Percentiles rank a stretch among this genome's conserved stretches.
Evolutionary conservation across 352 stramenopile genomes (phyloP).

Genomic region (Globisporangium rhizosaccharum): DNA sequence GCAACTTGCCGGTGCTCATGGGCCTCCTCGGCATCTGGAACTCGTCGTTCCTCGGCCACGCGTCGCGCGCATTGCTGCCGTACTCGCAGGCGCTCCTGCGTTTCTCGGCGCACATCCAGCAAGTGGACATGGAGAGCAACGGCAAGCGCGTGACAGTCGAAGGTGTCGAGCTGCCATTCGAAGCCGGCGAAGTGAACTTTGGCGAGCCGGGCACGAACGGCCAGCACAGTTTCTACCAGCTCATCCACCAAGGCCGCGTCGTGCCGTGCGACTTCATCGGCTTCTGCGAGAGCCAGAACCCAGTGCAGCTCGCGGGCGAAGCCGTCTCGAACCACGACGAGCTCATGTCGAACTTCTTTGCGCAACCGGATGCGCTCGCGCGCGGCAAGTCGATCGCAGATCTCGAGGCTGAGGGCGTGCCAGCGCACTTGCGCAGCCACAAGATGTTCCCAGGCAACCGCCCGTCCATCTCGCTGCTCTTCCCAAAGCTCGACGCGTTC

Average conservation of each 20-base stretch:
- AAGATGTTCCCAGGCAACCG: slow-evolving; percentile 98
- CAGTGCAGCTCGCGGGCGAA: slow-evolving; percentile 68
- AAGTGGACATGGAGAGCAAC: slow-evolving; percentile 99
- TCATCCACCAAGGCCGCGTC: slow-evolving; percentile 97
- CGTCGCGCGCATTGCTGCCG: slow-evolving; percentile 87
- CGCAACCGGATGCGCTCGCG: slow-evolving; percentile 97
- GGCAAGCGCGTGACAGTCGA: slow-evolving; percentile 96
- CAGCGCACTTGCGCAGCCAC: slow-evolving; percentile 90
- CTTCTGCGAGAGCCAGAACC: slow-evolving; percentile 94
- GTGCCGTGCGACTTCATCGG: slow-evolving; percentile 99
- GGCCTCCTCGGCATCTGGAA: slow-evolving; percentile 98
- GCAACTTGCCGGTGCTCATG: slow-evolving; percentile 97
- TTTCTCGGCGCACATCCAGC: slow-evolving; percentile 97
- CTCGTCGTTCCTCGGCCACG: slow-evolving; percentile 96
- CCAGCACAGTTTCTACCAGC: slow-evolving; percentile 99
- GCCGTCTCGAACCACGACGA: slow-evolving; percentile 98
- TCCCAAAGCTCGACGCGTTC: slow-evolving; percentile 95
- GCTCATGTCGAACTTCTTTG: slow-evolving; percentile 99
- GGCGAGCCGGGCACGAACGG: slow-evolving; percentile 97
- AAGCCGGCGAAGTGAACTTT: slow-evolving; percentile 96
- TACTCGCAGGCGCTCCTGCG: slow-evolving; percentile 92
- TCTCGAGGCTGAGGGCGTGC: slow-evolving; percentile 90
- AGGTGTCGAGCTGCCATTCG: slow-evolving; percentile 91
- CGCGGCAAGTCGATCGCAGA: slow-evolving; percentile 95
- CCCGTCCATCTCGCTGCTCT: slow-evolving; percentile 95